Evolutionary conservation across 257 asterid genomes (phyloP).

Genomic region (Solanum appendiculatum): DNA sequence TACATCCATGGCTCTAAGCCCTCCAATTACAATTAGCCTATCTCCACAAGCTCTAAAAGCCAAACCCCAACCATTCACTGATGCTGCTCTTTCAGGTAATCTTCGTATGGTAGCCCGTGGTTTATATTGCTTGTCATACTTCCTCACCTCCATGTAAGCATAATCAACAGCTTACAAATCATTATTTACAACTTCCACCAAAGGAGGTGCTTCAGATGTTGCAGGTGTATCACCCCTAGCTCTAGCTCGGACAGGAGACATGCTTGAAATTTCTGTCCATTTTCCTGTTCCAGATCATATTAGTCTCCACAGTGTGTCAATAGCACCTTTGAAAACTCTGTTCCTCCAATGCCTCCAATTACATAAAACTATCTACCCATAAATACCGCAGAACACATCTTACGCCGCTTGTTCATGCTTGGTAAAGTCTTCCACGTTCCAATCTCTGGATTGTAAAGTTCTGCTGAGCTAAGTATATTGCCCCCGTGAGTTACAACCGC

Average conservation of each 20-base stretch:
- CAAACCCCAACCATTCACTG: too few species aligned
- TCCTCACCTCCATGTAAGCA: background rate
- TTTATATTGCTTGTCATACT: background rate
- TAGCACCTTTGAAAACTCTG: background rate
- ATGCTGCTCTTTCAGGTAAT: background rate
- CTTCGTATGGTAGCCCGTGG: background rate
- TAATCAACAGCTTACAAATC: background rate
- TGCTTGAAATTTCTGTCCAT: too few species aligned
- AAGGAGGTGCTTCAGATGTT: background rate
- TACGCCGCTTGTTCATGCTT: background rate
- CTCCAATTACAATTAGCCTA: too few species aligned
- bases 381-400: background rate
- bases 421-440: background rate
- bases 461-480: background rate
- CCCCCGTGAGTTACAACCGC: background rate
- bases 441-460: background rate
- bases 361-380: background rate
- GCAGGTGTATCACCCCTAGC: background rate
- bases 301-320: too few species aligned
- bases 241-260: too few species aligned
- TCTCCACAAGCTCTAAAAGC: too few species aligned
- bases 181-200: background rate
- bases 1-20: too few species aligned
- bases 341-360: background rate
- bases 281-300: too few species aligned